phyloP scores from a whole-genome alignment of 495 filamentous ascomycete species.

The Umbilicaria muhlenbergii region DNA sequence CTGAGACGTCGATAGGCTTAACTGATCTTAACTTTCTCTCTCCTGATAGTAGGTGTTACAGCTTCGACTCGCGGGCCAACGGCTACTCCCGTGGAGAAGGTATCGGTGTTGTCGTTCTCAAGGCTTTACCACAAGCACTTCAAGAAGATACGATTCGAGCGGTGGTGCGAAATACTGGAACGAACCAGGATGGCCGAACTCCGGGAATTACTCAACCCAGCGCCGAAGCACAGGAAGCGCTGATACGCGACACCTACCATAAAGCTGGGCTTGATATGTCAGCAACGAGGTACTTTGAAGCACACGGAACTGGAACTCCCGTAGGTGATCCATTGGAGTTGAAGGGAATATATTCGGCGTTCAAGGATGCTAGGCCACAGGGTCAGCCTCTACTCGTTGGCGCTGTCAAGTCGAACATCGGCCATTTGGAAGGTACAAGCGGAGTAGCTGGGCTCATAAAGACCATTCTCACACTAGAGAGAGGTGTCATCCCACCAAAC shows the following conservation, averaged over 20 bases:
- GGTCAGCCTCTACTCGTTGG: constrained; percentile 19
- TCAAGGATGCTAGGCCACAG: constrained; percentile 6
- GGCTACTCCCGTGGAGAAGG: constrained; percentile 33
- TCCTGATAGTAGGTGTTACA: background rate
- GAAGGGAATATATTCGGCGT: constrained; percentile 14
- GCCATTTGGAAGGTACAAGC: constrained; percentile 22
- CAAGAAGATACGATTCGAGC: constrained; percentile 29
- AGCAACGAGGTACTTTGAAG: constrained; percentile 30
- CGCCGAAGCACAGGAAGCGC: constrained; percentile 18
- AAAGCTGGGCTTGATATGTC: constrained; percentile 19
- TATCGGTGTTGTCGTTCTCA: constrained; percentile 24
- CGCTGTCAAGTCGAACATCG: constrained; percentile 29
- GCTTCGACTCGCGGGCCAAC: constrained; percentile 15
- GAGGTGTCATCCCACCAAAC: constrained; percentile 26
- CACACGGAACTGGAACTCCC: constrained; percentile 35
- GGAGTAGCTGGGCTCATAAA: constrained; percentile 33
- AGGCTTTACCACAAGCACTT: constrained; percentile 23
- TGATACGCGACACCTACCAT: constrained; percentile 28
- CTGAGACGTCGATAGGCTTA: constrained; percentile 1
- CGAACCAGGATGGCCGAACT: constrained; percentile 38
- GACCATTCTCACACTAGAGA: constrained; percentile 23
- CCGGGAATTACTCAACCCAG: constrained; percentile 27
- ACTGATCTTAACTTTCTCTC: constrained; percentile 4
- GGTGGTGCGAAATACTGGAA: constrained; percentile 13
- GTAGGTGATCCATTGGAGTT: constrained; percentile 35